Evolutionary conservation across 139 green algal species (phyloP).

Genomic region (Yamagishiella unicocca): DNA sequence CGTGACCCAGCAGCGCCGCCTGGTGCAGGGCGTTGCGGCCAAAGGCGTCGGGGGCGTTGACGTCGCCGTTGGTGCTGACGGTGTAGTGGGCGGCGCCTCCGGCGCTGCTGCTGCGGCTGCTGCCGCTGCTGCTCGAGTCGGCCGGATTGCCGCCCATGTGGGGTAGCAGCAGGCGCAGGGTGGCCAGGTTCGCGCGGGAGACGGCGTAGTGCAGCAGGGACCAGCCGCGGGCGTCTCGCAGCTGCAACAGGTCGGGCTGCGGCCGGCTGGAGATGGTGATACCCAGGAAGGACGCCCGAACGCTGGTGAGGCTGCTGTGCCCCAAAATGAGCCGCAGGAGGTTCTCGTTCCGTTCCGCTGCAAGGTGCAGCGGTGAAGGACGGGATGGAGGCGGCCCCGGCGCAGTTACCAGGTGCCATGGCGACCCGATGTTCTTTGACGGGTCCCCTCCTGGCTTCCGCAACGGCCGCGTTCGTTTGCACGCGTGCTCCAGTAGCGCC

Average conservation of each 20-base stretch:
- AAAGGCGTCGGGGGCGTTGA: not conserved
- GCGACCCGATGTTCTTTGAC: not conserved
- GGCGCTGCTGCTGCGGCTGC: not conserved
- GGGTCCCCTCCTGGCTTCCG: not conserved
- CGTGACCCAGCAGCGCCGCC: constrained; percentile 16
- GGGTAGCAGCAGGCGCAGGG: constrained; percentile 14
- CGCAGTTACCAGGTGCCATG: constrained; percentile 1
- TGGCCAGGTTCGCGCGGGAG: not conserved
- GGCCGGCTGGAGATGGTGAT: constrained; percentile 12
- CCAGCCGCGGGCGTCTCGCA: constrained; percentile 15
- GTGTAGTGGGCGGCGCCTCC: not conserved
- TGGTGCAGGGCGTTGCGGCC: constrained; percentile 1
- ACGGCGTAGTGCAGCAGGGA: constrained; percentile 38
- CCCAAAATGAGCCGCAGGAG: constrained; percentile 7
- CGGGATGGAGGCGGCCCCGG: not conserved
- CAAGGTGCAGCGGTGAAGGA: constrained; percentile 6
- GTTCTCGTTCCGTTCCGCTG: constrained; percentile 3
- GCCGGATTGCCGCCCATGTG: not conserved
- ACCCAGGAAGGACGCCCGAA: not conserved
- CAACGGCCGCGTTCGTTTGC: not conserved
- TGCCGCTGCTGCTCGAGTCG: not conserved
- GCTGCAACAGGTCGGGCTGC: constrained; percentile 7
- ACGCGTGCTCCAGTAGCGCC: not conserved
- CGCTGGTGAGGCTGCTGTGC: not conserved
- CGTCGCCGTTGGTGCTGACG: not conserved